Evolutionary conservation across 2,329 filamentous ascomycete genomes (phyloP), one percentile per base, ranked within the genome.

Genomic region (Epichloe glyceriae): DNA sequence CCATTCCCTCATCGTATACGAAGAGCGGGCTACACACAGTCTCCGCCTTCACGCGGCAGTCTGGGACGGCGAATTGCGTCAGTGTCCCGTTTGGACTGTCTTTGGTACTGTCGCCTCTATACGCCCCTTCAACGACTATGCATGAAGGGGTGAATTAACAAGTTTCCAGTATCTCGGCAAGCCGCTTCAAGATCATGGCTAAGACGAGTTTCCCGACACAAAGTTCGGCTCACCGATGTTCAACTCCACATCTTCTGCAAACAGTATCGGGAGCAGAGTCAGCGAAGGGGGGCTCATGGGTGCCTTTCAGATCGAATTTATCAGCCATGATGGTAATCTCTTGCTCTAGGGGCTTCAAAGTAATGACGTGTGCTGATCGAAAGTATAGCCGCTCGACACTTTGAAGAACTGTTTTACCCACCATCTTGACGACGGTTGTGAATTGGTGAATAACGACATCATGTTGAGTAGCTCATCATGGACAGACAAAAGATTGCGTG

Each of bases 51-150:
- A 81, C 46, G 75, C 77, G 12, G 70, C 75, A 1, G 72, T 79
- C 0, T 73, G 70, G 68, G 72, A 75, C n/a, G 79, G 77, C 2
- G 71, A 74, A 48, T 59, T 80, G 47, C 68, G 66, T 33, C 67
- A 68, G 47, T 80, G 76, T 56, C 80, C 79, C 1, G 71, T 83
- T 8, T 83, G 80, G 80, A 83, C 79, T 2, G 79, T 79, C 2
- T 83, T 83, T 57, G 66, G 79, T 81, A 66, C 26, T 73, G 55
- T 20, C 10, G 17, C 33, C 5, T 33, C 17, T 2, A 30, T 14
- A 8, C 0, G 30, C 30, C 30, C 30, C 30, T 30, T 30, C 10
- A 30, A 30, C 30, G 30, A 30, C 30, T 10, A 30, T 30, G 26
- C 8, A 30, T 30, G 4, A 10, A 10, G 30, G 26, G 30, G 8